A percentile compares a stretch with the other conserved stretches of the same genome.
Evolutionary conservation across 2,329 filamentous ascomycete genomes (phyloP).

Genomic region (Ophiostoma ulmi): DNA sequence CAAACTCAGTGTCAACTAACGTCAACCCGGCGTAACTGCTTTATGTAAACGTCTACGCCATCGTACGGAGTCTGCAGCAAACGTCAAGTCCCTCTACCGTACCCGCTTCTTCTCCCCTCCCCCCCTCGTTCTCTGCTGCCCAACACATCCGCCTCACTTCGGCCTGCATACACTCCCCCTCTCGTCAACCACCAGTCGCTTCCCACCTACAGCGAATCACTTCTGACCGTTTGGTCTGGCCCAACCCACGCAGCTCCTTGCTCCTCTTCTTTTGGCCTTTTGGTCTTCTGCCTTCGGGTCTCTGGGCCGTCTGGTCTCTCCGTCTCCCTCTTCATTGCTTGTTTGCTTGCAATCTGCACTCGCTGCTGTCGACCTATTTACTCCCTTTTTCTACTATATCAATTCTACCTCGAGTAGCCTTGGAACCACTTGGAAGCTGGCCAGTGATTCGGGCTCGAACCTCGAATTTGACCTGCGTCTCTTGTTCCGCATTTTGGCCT

Average conservation of each 20-base stretch:
- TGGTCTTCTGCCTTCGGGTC: not conserved
- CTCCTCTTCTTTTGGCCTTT: not conserved
- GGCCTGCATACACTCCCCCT: slow-evolving; percentile 19
- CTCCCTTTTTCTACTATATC: slow-evolving; percentile 8
- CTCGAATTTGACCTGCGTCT: not conserved
- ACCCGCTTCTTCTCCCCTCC: slow-evolving; percentile 15
- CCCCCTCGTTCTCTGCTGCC: slow-evolving; percentile 19
- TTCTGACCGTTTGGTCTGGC: slow-evolving; percentile 18
- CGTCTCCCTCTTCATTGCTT: not conserved
- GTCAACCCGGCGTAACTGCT: not conserved
- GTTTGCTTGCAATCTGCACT: slow-evolving; percentile 9
- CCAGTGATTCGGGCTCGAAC: not conserved
- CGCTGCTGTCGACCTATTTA: not conserved
- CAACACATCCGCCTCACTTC: slow-evolving; percentile 18
- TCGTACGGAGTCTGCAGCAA: not conserved
- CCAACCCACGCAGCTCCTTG: slow-evolving; percentile 21
- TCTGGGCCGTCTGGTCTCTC: not conserved
- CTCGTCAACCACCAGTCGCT: slow-evolving; percentile 9
- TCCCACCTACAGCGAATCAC: slow-evolving; percentile 21
- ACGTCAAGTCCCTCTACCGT: not conserved
- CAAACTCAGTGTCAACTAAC: not conserved
- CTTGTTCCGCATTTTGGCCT: not conserved
- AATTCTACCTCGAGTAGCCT: not conserved
- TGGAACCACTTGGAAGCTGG: not conserved
- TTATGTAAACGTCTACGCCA: not conserved